These are phyloP conservation scores for Mycothermus thermophilus DNA, from an alignment of 495 filamentous ascomycete species.

Conservation along the genomic window DNA sequence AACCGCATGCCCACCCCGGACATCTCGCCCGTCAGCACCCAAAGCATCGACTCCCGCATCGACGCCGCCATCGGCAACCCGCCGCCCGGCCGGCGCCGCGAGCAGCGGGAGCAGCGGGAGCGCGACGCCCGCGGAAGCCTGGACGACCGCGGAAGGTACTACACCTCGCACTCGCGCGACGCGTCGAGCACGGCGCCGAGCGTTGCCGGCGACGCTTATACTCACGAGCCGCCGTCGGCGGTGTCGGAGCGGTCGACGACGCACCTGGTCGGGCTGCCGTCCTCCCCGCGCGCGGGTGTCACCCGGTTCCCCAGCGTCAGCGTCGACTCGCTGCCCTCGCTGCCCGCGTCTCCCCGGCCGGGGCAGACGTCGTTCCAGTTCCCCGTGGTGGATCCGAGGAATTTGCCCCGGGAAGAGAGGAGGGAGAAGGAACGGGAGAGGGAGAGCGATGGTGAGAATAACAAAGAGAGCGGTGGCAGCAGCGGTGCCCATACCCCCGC, in stretches of 20 bases:
- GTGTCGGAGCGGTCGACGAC: conserved; percentile 27
- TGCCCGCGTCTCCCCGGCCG: conserved; percentile 25
- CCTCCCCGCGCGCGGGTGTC: conserved; percentile 32
- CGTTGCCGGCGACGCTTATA: conserved; percentile 11
- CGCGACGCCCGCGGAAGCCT: conserved; percentile 5
- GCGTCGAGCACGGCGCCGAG: no score
- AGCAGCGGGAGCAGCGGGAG: conserved; percentile 1
- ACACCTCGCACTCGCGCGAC: conserved; percentile 21
- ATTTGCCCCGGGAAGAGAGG: no score
- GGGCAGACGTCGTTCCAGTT: conserved; percentile 20
- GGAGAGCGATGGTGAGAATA: no score
- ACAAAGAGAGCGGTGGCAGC: no score
- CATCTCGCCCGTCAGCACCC: conserved; percentile 33
- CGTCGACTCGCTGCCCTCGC: conserved; percentile 25
- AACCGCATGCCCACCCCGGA: conserved; percentile 37
- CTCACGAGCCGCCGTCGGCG: conserved; percentile 29
- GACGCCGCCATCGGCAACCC: conserved; percentile 19
- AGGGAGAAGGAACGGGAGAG: no score
- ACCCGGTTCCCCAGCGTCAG: conserved; percentile 33
- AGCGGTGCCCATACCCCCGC: no score
- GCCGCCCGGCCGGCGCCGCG: conserved; percentile 5
- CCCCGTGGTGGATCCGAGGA: no score
- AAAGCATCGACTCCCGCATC: conserved; percentile 35
- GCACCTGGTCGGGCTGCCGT: conserved; percentile 31
- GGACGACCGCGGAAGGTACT: conserved; percentile 3